phyloP scores from a whole-genome alignment of 139 green algal genomes.

The Haematococcus sp. region DNA sequence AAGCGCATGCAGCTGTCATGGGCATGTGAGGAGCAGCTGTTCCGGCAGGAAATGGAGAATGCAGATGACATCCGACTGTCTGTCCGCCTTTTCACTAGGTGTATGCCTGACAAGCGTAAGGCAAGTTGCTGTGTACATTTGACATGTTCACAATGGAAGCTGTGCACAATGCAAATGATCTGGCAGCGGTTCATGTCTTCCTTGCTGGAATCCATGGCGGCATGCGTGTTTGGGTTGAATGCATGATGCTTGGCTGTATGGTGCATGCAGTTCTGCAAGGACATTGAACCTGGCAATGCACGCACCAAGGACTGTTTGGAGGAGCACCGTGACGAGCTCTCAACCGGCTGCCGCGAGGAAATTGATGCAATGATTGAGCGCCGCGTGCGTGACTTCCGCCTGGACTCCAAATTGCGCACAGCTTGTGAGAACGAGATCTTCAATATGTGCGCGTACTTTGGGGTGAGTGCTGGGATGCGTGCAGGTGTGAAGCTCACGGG shows the following conservation, averaged over 20 bases:
- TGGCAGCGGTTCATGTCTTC: too few species aligned
- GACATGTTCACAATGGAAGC: too few species aligned
- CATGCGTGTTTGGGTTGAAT: too few species aligned
- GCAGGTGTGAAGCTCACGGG: neutral
- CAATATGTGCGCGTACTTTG: slow-evolving; percentile 52
- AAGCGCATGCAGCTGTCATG: slow-evolving; percentile 47
- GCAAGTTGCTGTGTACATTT: neutral
- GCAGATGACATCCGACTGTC: slow-evolving; percentile 76
- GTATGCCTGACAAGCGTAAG: slow-evolving; percentile 50
- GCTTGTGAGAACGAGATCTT: slow-evolving; percentile 52
- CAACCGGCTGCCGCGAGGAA: slow-evolving; percentile 35
- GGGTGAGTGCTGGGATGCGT: slow-evolving; percentile 28
- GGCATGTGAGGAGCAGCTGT: slow-evolving; percentile 77
- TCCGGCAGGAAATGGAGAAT: slow-evolving; percentile 78
- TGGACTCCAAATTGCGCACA: slow-evolving; percentile 62
- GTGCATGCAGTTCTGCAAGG: slow-evolving; percentile 70
- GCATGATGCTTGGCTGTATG: too few species aligned
- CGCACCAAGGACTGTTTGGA: slow-evolving; percentile 69
- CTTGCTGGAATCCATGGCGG: too few species aligned
- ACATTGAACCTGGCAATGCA: slow-evolving; percentile 49
- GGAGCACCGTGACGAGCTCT: slow-evolving; percentile 52
- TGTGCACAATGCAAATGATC: too few species aligned
- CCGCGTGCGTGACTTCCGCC: slow-evolving; percentile 62
- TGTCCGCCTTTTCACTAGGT: slow-evolving; percentile 54
- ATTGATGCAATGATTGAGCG: slow-evolving; percentile 70